Percentiles rank a stretch among this genome's conserved stretches.
Evolutionary conservation across 345 rosid species (phyloP).

Genomic region (Barbarea vulgaris): DNA sequence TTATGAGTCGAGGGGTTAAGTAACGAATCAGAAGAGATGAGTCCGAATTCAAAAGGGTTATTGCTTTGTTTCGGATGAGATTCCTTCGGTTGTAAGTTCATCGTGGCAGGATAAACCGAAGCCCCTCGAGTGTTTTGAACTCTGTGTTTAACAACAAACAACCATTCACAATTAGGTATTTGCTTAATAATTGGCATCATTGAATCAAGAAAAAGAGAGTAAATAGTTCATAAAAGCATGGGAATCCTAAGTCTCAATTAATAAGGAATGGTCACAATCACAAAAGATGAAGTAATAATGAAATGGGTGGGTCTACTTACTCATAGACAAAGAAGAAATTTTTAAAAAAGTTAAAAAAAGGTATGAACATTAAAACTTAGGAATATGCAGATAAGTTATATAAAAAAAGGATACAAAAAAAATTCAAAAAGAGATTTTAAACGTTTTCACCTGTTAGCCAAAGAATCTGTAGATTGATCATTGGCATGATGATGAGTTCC

Average conservation of each 20-base stretch:
- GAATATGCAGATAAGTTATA: constrained; percentile 41
- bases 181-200: neutral
- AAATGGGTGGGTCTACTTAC: constrained; percentile 50
- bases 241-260: constrained; percentile 35
- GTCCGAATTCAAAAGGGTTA: constrained; percentile 50
- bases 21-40: constrained; percentile 54
- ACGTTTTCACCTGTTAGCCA: constrained; percentile 47
- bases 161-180: neutral
- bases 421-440: neutral
- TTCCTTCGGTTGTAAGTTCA: constrained; percentile 44
- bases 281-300: constrained; percentile 41
- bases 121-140: constrained; percentile 42
- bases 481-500: constrained; percentile 40
- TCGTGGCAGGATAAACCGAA: constrained; percentile 41
- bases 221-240: constrained; percentile 21
- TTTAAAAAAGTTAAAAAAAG: constrained; percentile 27
- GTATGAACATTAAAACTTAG: constrained; percentile 46
- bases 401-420: constrained; percentile 10
- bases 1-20: constrained; percentile 45
- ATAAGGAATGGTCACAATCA: constrained; percentile 20
- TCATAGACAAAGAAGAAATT: constrained; percentile 30
- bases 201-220: constrained; percentile 20
- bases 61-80: constrained; percentile 47
- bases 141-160: constrained; percentile 37
- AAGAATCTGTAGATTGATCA: constrained; percentile 42